Evolutionary conservation across 306 rosid genomes (phyloP), one percentile per base, ranked within the genome.

Genomic region (Hylodesmum podocarpum): DNA sequence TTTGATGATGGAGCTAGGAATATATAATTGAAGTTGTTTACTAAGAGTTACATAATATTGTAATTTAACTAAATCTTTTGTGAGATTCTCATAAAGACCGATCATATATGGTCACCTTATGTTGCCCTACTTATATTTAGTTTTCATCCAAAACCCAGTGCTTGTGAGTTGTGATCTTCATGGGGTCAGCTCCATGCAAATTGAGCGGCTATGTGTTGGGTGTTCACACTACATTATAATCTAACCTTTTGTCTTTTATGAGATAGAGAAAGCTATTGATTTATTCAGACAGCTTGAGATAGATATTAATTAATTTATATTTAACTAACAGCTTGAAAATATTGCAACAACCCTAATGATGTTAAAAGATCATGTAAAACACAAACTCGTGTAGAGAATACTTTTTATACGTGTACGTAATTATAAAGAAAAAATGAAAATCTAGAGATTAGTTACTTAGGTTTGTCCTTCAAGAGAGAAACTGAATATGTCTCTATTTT

Each of bases 201-300:
- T 80, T 70, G 54, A 83, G 75, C 80, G 77, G 78, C 74, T 59
- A 21, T 65, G 25, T 85, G 93, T 61, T 77, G 73, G 80, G 81
- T 49, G 69, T 88, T 76, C 84, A 55, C 62, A 73, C 84, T 69
- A 74, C 91, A 87, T 33, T 54, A 61, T 61, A 87, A 89, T 89
- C 81, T 61, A 77, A 46, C 78, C 3, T 75, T 59, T 66, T 79
- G 72, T 69, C 72, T 63, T 85, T 75, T 73, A 39, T 62, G 70
- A 81, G 87, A 84, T 82, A 55, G 71, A 37, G 70, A 87, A 63
- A 55, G 16, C 59, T 46, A 34, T 44, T 69, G 5, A 50, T 13
- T 64, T 75, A 61, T 69, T 22, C 28, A 70, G 9, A 53, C 22
- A 39, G n/a, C 55, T 54, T 65, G 63, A 29, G 6, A 8, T 31